A percentile compares a stretch with the other conserved stretches of the same genome.
Evolutionary conservation across 2,329 filamentous ascomycete species (phyloP).

Genomic region (Cordyceps farinosa): DNA sequence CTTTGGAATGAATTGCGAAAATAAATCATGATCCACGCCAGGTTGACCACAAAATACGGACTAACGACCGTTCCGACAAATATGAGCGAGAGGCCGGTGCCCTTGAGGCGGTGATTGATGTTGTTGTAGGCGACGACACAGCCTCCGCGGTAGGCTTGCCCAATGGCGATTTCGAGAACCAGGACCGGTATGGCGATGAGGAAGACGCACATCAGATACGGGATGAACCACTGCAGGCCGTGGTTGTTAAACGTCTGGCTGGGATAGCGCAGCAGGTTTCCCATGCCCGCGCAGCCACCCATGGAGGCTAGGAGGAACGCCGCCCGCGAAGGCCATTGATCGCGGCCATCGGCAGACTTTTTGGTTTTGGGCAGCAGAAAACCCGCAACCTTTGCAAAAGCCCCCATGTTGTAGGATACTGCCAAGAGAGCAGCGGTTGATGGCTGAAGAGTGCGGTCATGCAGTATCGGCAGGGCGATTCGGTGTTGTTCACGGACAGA

Average conservation of each 20-base stretch:
- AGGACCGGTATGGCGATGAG: conserved; percentile 54
- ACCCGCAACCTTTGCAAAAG: conserved; percentile 30
- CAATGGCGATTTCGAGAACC: conserved; percentile 63
- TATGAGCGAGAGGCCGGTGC: conserved; percentile 49
- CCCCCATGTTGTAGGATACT: conserved; percentile 2
- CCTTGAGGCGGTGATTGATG: conserved; percentile 50
- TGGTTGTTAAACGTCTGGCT: conserved; percentile 59
- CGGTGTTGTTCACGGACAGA: neutral
- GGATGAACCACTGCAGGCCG: conserved; percentile 58
- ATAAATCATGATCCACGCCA: conserved; percentile 58
- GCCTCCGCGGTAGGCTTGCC: conserved; percentile 58
- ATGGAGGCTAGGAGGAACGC: conserved; percentile 56
- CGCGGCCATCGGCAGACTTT: conserved; percentile 40
- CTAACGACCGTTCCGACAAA: conserved; percentile 53
- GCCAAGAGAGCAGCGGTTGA: neutral
- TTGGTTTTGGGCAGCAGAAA: conserved; percentile 35
- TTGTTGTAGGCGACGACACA: conserved; percentile 53
- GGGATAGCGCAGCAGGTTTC: conserved; percentile 55
- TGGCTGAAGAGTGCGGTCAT: neutral
- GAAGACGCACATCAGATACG: conserved; percentile 53
- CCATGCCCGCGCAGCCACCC: conserved; percentile 56
- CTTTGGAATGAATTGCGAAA: conserved; percentile 54
- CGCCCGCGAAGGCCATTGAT: conserved; percentile 53
- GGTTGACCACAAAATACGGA: conserved; percentile 54
- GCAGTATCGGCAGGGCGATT: neutral